phyloP scores from a whole-genome alignment of 2,329 filamentous ascomycete genomes.

The Apiospora malaysiana region DNA sequence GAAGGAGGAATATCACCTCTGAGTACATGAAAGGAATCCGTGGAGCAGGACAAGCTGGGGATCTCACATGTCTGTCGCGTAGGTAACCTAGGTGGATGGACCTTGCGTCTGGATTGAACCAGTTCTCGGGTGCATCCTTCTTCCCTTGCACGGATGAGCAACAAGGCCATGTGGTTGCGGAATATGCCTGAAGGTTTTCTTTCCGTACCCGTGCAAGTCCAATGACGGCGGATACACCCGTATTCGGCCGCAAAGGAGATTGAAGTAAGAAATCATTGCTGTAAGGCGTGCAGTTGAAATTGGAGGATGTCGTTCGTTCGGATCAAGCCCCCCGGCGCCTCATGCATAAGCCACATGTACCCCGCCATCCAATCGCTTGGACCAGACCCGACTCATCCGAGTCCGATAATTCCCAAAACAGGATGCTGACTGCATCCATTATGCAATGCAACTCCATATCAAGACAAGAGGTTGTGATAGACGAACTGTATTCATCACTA shows the following conservation, averaged over 20 bases:
- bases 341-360: slow-evolving; percentile 7
- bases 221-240: not conserved
- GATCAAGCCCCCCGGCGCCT: not conserved
- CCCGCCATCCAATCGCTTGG: not conserved
- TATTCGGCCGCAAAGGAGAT: no score
- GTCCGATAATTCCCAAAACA: not conserved
- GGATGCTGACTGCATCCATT: not conserved
- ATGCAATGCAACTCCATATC: not conserved
- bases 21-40: not conserved
- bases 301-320: not conserved
- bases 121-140: not conserved
- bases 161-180: not conserved
- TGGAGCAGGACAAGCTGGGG: not conserved
- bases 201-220: not conserved
- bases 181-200: not conserved
- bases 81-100: not conserved
- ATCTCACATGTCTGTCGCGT: not conserved
- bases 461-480: not conserved
- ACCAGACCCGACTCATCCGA: not conserved
- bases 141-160: not conserved
- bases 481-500: not conserved
- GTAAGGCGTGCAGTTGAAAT: not conserved
- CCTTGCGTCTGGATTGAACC: not conserved
- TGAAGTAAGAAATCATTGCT: not conserved
- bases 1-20: no score